These are phyloP conservation scores for Bimuria novae-zelandiae DNA, from an alignment of 2,329 filamentous ascomycete genomes.

Conservation along the genomic window DNA sequence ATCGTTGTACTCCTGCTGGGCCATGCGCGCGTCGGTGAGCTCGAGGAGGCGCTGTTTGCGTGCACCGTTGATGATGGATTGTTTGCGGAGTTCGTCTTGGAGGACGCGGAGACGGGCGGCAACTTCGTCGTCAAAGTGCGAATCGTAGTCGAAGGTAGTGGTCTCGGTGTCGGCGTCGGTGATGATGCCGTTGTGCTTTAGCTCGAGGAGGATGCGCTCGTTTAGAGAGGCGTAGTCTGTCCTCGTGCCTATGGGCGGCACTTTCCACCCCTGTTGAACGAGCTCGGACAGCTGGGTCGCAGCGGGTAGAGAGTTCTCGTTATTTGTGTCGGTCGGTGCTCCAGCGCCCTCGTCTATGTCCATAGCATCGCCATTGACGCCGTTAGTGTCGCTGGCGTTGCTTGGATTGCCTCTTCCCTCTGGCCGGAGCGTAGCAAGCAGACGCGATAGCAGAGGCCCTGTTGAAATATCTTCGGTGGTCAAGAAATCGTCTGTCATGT, in stretches of 20 bases:
- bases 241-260: constrained; percentile 68
- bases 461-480: constrained; percentile 89
- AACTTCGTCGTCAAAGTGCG: constrained; percentile 91
- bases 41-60: constrained; percentile 86
- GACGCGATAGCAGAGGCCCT: constrained; percentile 80
- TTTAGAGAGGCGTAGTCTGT: constrained; percentile 87
- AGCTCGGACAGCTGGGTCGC: constrained; percentile 82
- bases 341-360: constrained; percentile 53
- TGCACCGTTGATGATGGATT: constrained; percentile 86
- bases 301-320: constrained; percentile 57
- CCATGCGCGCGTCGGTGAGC: constrained; percentile 88
- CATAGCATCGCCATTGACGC: constrained; percentile 54
- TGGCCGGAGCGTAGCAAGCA: constrained; percentile 80
- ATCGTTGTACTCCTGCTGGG: constrained; percentile 93
- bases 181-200: constrained; percentile 88
- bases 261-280: constrained; percentile 76
- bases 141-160: constrained; percentile 86
- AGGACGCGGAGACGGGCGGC: constrained; percentile 85
- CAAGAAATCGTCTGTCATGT: constrained; percentile 82
- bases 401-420: constrained; percentile 66
- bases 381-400: constrained; percentile 60
- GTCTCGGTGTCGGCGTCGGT: constrained; percentile 68
- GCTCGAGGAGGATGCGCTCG: constrained; percentile 86
- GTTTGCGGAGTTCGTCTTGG: constrained; percentile 79
- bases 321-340: constrained; percentile 39